These are phyloP conservation scores for Prasinococcaceae sp. DNA, from an alignment of 139 green algal genomes.

Conservation along the genomic window DNA sequence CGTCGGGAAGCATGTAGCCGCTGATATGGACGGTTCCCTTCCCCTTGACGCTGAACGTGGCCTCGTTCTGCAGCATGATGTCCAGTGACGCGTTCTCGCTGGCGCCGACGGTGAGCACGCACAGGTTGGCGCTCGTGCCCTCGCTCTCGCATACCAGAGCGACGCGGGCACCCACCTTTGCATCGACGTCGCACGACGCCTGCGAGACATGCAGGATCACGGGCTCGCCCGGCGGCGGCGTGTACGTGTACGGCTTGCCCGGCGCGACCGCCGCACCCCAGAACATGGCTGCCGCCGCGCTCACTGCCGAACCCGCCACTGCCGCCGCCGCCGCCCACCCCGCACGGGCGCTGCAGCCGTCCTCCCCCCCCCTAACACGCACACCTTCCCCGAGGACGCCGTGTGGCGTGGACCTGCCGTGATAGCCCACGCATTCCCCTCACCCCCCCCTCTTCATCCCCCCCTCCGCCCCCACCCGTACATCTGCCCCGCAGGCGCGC, in stretches of 20 bases:
- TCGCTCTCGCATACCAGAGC: not conserved
- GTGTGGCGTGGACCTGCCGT: no score
- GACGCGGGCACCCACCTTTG: not conserved
- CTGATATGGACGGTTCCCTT: constrained; percentile 46
- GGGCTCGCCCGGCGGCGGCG: constrained; percentile 44
- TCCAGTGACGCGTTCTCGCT: constrained; percentile 45
- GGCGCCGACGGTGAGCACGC: constrained; percentile 35
- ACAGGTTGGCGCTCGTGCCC: constrained; percentile 10
- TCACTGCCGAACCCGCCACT: no score
- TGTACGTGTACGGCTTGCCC: constrained; percentile 39
- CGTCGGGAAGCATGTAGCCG: constrained; percentile 52
- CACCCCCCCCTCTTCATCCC: no score
- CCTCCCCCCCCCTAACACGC: no score
- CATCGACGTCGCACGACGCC: constrained; percentile 15
- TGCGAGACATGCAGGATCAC: constrained; percentile 54
- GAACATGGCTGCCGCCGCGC: constrained; percentile 29
- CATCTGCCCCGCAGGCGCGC: no score
- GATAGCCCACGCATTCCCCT: no score
- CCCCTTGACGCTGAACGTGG: constrained; percentile 54
- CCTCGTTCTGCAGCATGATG: constrained; percentile 54
- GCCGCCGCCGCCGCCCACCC: no score
- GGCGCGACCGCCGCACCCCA: constrained; percentile 49
- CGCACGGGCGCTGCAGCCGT: no score
- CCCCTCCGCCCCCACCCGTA: no score
- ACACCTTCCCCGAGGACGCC: no score